Base-by-base conservation (phyloP, 306 rosid genomes). In the Lagenaria siceraria region DNA sequence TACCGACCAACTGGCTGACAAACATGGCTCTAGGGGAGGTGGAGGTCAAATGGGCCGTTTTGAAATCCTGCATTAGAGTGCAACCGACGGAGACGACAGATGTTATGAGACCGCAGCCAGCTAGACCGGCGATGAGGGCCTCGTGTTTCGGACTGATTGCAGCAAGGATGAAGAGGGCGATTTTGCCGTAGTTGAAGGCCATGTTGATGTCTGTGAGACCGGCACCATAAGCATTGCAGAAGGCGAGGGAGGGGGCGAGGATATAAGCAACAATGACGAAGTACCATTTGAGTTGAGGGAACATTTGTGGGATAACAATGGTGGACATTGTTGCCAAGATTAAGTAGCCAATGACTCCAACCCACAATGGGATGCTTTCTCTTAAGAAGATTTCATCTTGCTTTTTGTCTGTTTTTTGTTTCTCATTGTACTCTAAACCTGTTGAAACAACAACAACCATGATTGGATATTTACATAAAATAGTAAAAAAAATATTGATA, bases 1-100 rank as follows among this genome's bases (percentile, higher is more conserved):
- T 88, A 74, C 97, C 98, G 8, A 91, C 77, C 21, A 80, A 90
- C 82, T 93, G 98, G 88, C 87, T 84, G 40, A 84, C 38, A 75
- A 93, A 93, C 97, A 93, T 93, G 22, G 94, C 97, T 54, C 89
- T 91, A 2, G 98, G 96, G n/a, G 97, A 93, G 38, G 97, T 88
- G 35, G 9, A 64, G 4, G 98, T 93, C 75, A 89, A 85, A 75
- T 91, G 96, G 21, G 92, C 98, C 22, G 98, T 93, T 76, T 91
- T 88, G 77, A 93, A 90, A 81, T 93, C 96, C 68, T 93, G 98
- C 97, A 90, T 93, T 54, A 93, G 87, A 86, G 75, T 87, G 77
- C 96, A 91, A 38, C 97, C 91, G 25, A 93, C 96, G 0, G 94
- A 88, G 52, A 88, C 77, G 6, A 90, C 96, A 0, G 94, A 91